Evolutionary conservation across 495 filamentous ascomycete genomes (phyloP).

Genomic region (Podospora conica): DNA sequence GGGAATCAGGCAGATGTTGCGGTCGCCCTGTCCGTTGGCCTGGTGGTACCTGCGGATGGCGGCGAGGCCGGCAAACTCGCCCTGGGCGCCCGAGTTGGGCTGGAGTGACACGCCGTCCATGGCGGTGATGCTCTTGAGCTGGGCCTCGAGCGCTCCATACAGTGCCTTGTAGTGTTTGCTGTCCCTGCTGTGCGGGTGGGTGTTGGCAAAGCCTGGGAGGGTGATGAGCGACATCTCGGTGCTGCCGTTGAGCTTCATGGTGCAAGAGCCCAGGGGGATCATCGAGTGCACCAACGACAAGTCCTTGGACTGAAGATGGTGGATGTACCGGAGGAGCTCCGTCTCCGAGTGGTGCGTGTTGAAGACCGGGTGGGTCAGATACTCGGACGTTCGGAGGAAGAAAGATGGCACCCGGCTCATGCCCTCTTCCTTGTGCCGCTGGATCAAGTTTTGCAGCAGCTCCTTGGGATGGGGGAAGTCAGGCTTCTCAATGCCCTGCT

Average conservation of each 20-base stretch:
- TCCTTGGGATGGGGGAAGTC: background rate
- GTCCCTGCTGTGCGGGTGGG: conserved; percentile 80
- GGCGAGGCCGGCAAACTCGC: conserved; percentile 91
- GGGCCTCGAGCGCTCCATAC: conserved; percentile 64
- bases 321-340: conserved; percentile 89
- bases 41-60: conserved; percentile 86
- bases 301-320: conserved; percentile 92
- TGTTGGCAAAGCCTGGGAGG: conserved; percentile 74
- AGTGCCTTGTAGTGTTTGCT: conserved; percentile 64
- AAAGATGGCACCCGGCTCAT: conserved; percentile 44
- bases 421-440: conserved; percentile 17
- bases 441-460: conserved; percentile 28
- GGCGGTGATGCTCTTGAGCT: conserved; percentile 81
- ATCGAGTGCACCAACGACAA: conserved; percentile 94
- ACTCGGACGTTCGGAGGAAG: conserved; percentile 67
- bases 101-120: conserved; percentile 89
- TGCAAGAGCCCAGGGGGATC: conserved; percentile 98
- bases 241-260: conserved; percentile 98
- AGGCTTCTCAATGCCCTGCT: background rate
- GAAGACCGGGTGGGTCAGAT: conserved; percentile 90
- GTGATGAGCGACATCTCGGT: conserved; percentile 83
- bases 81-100: conserved; percentile 95
- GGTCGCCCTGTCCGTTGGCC: conserved; percentile 53
- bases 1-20: conserved; percentile 93
- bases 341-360: conserved; percentile 97